Base-by-base conservation (phyloP, 768 basidiomycete genomes). In the Albatrellus ellisii region DNA sequence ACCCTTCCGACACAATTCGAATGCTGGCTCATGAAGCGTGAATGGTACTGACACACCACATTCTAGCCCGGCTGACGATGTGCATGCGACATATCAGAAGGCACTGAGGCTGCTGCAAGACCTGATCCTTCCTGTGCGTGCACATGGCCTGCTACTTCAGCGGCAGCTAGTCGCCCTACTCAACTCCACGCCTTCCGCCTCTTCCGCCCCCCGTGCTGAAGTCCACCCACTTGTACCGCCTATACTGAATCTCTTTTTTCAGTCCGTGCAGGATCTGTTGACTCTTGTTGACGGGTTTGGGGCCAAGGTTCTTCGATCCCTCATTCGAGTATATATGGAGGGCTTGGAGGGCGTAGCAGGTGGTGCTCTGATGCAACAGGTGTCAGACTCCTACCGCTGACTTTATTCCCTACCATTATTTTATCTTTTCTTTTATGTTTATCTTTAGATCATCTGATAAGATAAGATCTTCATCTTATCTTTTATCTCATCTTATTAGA, bases 31-130 rank as follows among this genome's bases (percentile, higher is more conserved):
- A 78, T 7, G 89, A 92, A 59, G 89, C 87, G 2, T 66, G 75
- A 43, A 75, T 92, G 59, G 79, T 91, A 10, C 76, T 95, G 56
- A 84, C 83, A 3, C 81, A 83, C 4, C 79, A 89, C n/a, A n/a
- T n/a, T n/a, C 61, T 80, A 20, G 84, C 83, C 0, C 58, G 37
- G 63, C 69, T 34, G 67, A 71, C 25, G 50, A 52, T 12, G 61
- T 73, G 4, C 76, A 77, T 42, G 77, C 76, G 36, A 72, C 65
- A 6, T 98, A 95, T 58, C 88, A 88, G 52, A 80, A 83, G 51
- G 88, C 91, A 2, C 66, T 97, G n/a, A 83, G 79, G 49, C 72
- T 92, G 18, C 64, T 97, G 9, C 85, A 91, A 59, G 94, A 98
- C 58, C 82, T 88, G 1, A 75, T 94, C 26, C 68, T 97, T 8